A percentile compares a stretch with the other conserved stretches of the same genome.
Conservation (phyloP, 805 yeast species). For the Maudiozyma serrabonitensis region DNA sequence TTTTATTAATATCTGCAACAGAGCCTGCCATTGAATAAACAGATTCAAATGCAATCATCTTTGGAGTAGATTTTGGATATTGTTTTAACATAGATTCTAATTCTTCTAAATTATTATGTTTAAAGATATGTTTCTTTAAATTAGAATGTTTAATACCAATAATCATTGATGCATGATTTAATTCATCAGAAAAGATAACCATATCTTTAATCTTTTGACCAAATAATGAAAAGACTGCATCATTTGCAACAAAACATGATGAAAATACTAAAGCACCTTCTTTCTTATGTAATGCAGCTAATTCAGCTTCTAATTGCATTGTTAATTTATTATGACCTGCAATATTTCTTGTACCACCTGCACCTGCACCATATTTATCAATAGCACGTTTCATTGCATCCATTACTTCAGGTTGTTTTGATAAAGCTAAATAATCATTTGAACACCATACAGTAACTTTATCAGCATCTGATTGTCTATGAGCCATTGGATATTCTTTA, state of each 20-base stretch:
- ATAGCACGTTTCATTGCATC: slow-evolving; percentile 69
- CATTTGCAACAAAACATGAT: slow-evolving; percentile 95
- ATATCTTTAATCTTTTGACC: slow-evolving; percentile 86
- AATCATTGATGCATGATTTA: slow-evolving; percentile 97
- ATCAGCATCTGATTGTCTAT: slow-evolving; percentile 60
- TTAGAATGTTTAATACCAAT: slow-evolving; percentile 89
- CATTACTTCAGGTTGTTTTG: slow-evolving; percentile 65
- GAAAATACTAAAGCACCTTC: slow-evolving; percentile 92
- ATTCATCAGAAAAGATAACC: slow-evolving; percentile 85
- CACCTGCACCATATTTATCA: slow-evolving; percentile 92
- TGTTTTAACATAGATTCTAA: slow-evolving; percentile 68
- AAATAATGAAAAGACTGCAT: slow-evolving; percentile 80
- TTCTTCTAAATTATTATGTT: slow-evolving; percentile 80
- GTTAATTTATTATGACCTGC: slow-evolving; percentile 95
- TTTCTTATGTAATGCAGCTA: slow-evolving; percentile 87
- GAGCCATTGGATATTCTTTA: slow-evolving; percentile 87
- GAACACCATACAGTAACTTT: slow-evolving; percentile 99
- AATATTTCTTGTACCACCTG: slow-evolving; percentile 98
- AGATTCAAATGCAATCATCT: slow-evolving; percentile 91
- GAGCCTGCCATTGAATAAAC: slow-evolving; percentile 99
- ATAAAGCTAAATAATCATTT: slow-evolving; percentile 94
- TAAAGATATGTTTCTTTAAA: slow-evolving; percentile 79
- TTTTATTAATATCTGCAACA: slow-evolving; percentile 82
- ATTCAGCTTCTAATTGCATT: slow-evolving; percentile 72
- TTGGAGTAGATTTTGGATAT: slow-evolving; percentile 83